Conservation (phyloP, 2,329 filamentous ascomycete genomes). For the Hymenoscyphus infarciens region DNA sequence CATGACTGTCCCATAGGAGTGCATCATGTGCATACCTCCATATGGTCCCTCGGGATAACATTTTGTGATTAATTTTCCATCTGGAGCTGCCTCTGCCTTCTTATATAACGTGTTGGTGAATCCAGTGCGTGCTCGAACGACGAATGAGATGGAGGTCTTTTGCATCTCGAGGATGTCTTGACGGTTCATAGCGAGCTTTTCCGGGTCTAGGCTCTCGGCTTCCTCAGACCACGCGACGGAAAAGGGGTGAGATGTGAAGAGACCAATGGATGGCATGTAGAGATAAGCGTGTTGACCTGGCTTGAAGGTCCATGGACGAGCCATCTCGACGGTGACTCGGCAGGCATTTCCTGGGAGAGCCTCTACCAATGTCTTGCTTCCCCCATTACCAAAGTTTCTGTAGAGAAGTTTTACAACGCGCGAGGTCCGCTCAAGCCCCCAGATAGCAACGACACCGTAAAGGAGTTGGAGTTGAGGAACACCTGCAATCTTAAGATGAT, state of each 20-base stretch:
- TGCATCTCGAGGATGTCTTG: conserved; percentile 56
- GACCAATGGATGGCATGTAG: conserved; percentile 69
- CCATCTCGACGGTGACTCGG: conserved; percentile 69
- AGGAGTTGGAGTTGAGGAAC: conserved; percentile 57
- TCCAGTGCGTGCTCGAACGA: conserved; percentile 70
- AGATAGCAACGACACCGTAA: conserved; percentile 61
- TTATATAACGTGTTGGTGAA: conserved; percentile 69
- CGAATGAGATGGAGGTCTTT: conserved; percentile 65
- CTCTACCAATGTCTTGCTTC: conserved; percentile 67
- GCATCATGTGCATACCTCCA: conserved; percentile 65
- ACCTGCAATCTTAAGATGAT: conserved; percentile 56
- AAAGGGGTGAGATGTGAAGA: conserved; percentile 76
- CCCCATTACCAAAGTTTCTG: conserved; percentile 63
- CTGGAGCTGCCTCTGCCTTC: conserved; percentile 58
- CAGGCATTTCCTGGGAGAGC: conserved; percentile 72
- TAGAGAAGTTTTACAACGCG: conserved; percentile 60
- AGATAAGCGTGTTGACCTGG: conserved; percentile 78
- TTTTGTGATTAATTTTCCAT: conserved; percentile 57
- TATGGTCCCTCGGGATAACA: conserved; percentile 76
- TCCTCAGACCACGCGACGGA: conserved; percentile 76
- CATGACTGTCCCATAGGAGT: conserved; percentile 74
- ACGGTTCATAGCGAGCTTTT: conserved; percentile 57
- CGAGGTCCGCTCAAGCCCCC: conserved; percentile 59
- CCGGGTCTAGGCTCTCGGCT: conserved; percentile 46
- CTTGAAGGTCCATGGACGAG: conserved; percentile 71